Evolutionary conservation across 2,329 filamentous ascomycete genomes (phyloP).

Genomic region (Pseudogymnoascus sp.): DNA sequence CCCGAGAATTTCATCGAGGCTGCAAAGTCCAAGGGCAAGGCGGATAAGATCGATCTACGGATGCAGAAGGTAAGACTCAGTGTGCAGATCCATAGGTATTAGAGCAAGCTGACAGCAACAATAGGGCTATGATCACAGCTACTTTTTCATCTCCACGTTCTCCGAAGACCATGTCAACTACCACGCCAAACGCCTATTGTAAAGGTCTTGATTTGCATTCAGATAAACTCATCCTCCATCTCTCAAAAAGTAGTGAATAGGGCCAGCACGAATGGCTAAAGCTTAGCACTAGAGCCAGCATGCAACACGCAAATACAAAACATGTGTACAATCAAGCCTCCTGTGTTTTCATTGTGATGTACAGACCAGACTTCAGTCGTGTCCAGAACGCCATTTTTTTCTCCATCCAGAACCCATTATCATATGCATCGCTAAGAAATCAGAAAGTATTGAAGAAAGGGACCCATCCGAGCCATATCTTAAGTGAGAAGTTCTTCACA

Average conservation of each 20-base stretch:
- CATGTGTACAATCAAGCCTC: neutral
- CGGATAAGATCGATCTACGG: constrained; percentile 64
- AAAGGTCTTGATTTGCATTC: constrained; percentile 8
- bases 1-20: constrained; percentile 87
- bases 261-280: neutral
- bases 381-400: constrained; percentile 8
- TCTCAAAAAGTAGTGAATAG: constrained; percentile 1
- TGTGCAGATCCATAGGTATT: neutral
- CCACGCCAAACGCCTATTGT: constrained; percentile 73
- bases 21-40: constrained; percentile 66
- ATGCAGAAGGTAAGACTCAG: constrained; percentile 63
- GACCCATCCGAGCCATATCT: constrained; percentile 12
- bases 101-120: neutral
- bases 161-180: constrained; percentile 84
- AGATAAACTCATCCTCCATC: neutral
- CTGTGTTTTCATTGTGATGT: constrained; percentile 7
- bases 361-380: constrained; percentile 7
- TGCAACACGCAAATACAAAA: neutral
- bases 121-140: constrained; percentile 89
- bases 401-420: constrained; percentile 8
- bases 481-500: constrained; percentile 83
- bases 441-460: constrained; percentile 10
- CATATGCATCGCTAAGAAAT: constrained; percentile 12
- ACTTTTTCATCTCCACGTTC: constrained; percentile 92
- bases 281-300: constrained; percentile 1